These are phyloP conservation scores for Diaporthe sp. DNA, from an alignment of 2,329 filamentous ascomycete genomes.

Conservation along the genomic window DNA sequence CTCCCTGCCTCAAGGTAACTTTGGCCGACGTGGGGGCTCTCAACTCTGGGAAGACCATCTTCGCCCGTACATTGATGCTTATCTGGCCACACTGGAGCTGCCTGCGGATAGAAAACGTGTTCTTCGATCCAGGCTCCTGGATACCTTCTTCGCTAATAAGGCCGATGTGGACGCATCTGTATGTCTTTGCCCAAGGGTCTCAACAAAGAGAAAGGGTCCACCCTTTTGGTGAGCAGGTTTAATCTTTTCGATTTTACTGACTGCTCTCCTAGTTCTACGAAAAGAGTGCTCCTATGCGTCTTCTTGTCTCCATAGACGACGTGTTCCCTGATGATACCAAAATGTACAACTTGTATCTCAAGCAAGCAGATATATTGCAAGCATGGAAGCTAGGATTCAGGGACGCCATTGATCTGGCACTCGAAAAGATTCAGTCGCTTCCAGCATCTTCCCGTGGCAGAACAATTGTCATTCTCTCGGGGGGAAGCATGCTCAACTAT, in stretches of 20 bases:
- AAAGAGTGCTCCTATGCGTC: neutral
- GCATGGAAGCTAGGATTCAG: neutral
- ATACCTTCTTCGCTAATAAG: neutral
- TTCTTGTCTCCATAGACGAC: neutral
- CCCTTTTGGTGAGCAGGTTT: too few relatives aligned
- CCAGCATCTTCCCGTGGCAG: neutral
- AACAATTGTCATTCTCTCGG: neutral
- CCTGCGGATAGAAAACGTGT: neutral
- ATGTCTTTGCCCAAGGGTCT: neutral
- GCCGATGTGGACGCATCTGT: neutral
- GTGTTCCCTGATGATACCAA: neutral
- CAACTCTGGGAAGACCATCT: conserved; percentile 7
- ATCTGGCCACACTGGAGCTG: neutral
- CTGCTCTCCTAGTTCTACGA: neutral
- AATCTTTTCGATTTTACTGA: neutral
- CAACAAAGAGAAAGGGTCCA: neutral
- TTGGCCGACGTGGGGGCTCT: neutral
- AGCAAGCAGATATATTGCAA: neutral
- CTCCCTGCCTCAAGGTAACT: neutral
- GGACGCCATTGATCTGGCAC: neutral
- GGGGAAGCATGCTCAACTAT: neutral
- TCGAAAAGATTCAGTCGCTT: neutral
- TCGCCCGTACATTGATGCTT: neutral
- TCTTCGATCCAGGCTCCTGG: neutral
- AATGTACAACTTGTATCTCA: neutral